phyloP scores from a whole-genome alignment of 805 yeast species.

The Zygotorulaspora danielsina region DNA sequence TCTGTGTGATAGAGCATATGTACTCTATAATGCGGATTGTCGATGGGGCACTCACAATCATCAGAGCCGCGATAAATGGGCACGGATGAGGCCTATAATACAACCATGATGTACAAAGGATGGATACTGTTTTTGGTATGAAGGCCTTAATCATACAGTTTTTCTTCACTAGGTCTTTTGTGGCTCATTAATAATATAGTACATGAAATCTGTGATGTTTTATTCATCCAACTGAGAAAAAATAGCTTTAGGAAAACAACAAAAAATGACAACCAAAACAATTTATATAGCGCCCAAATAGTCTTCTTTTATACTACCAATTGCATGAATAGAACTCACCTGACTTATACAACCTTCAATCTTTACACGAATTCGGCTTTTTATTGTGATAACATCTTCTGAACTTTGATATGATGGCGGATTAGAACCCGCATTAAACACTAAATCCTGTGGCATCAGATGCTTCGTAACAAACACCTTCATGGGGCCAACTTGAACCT shows the following conservation, averaged over 20 bases:
- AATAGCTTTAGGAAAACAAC: no score
- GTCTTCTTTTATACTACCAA: conserved; percentile 97
- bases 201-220: neutral
- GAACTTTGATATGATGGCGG: conserved; percentile 98
- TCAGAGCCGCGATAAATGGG: neutral
- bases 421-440: conserved; percentile 88
- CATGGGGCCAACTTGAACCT: conserved; percentile 96
- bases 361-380: conserved; percentile 88
- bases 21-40: neutral
- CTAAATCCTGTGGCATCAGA: conserved; percentile 89
- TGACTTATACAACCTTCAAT: conserved; percentile 97
- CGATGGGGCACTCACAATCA: neutral
- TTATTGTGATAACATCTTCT: conserved; percentile 92
- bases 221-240: conserved; percentile 1
- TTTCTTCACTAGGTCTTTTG: neutral
- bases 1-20: no score
- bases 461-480: conserved; percentile 93
- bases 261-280: neutral
- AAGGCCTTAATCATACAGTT: no score
- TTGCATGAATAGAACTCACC: conserved; percentile 94
- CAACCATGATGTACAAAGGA: no score
- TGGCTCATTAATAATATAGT: neutral
- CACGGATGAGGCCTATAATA: no score
- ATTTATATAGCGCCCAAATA: conserved; percentile 71
- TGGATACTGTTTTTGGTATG: no score